Conservation (phyloP, 2,329 filamentous ascomycete species). For the Monosporascus ibericus region DNA sequence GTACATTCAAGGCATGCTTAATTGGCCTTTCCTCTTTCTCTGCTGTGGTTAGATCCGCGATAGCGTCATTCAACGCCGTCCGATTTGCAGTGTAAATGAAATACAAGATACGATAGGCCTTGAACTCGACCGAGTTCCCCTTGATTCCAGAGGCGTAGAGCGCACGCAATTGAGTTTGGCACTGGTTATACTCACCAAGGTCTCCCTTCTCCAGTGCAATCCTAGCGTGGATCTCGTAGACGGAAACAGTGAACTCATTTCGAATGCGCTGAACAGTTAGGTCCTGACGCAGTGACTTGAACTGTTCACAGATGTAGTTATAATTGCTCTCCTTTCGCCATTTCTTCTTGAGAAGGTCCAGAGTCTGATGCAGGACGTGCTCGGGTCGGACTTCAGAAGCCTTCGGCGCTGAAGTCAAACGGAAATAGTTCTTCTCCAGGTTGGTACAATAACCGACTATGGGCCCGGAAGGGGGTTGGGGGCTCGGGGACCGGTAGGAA, state of each 20-base stretch:
- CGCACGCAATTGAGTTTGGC: constrained; percentile 92
- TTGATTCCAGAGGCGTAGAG: constrained; percentile 83
- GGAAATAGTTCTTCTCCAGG: constrained; percentile 91
- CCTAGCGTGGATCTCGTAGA: constrained; percentile 95
- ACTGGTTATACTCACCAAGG: constrained; percentile 99
- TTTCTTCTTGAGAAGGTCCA: constrained; percentile 87
- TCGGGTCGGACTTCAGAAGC: constrained; percentile 84
- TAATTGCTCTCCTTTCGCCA: constrained; percentile 95
- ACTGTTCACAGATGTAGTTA: constrained; percentile 96
- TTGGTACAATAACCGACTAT: constrained; percentile 79
- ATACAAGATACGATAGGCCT: constrained; percentile 98
- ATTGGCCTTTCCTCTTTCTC: constrained; percentile 82
- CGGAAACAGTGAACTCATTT: constrained; percentile 91
- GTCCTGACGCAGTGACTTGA: constrained; percentile 97
- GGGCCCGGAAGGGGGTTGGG: constrained; percentile 57
- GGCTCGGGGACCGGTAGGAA: constrained; percentile 49
- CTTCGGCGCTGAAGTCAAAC: constrained; percentile 84
- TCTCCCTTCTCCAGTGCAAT: constrained; percentile 98
- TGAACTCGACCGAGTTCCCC: constrained; percentile 91
- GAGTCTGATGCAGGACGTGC: constrained; percentile 69
- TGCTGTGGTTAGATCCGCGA: constrained; percentile 97
- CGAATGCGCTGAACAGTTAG: constrained; percentile 96
- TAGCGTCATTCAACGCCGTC: constrained; percentile 93
- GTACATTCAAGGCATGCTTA: constrained; percentile 85
- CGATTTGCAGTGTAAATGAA: constrained; percentile 99